phyloP scores from a whole-genome alignment of 352 stramenopile genomes.

The Thalassiosira livingstoniorum region DNA sequence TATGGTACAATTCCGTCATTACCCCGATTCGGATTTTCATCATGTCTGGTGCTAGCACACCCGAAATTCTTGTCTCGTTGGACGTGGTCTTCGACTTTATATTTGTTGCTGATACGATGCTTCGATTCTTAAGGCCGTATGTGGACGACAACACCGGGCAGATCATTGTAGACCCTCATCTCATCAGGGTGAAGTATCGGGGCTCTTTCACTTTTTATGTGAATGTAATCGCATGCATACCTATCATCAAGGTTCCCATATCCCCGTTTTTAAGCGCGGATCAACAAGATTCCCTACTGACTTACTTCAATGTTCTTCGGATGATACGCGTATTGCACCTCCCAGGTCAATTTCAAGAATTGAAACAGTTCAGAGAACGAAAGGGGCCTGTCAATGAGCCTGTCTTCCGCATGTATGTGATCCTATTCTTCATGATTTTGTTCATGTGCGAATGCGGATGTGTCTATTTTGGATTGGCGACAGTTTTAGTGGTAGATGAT shows the following conservation, averaged over 20 bases:
- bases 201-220: conserved; percentile 60
- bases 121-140: conserved; percentile 65
- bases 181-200: conserved; percentile 56
- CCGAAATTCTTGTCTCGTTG: conserved; percentile 50
- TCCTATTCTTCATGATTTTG: conserved; percentile 70
- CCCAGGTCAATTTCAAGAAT: conserved; percentile 59
- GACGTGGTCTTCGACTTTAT: conserved; percentile 70
- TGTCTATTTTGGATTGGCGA: conserved; percentile 73
- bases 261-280: conserved; percentile 36
- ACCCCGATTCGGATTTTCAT: conserved; percentile 73
- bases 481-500: conserved; percentile 52
- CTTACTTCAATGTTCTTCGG: conserved; percentile 59
- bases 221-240: conserved; percentile 64
- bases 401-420: conserved; percentile 72
- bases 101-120: conserved; percentile 65
- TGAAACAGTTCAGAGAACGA: conserved; percentile 51
- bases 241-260: conserved; percentile 60
- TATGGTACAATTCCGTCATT: conserved; percentile 76
- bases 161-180: conserved; percentile 60
- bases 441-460: conserved; percentile 63
- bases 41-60: conserved; percentile 52
- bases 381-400: conserved; percentile 69
- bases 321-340: conserved; percentile 67
- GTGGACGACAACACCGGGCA: conserved; percentile 64
- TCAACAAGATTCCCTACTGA: conserved; percentile 28